Evolutionary conservation across 345 rosid genomes (phyloP).

Genomic region (Syzygium oleosum): DNA sequence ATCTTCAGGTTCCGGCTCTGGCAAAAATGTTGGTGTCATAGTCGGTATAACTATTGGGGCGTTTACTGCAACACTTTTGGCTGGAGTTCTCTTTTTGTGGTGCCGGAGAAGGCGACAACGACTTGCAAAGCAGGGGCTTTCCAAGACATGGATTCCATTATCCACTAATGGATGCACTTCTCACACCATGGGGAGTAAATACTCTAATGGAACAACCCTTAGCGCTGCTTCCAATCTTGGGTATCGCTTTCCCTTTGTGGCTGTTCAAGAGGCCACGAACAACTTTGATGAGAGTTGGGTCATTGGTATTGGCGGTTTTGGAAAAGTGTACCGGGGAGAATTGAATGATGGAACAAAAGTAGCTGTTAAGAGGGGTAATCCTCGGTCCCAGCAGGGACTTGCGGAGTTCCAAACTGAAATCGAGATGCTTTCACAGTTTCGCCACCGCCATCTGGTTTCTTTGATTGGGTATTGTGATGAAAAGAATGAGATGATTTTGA

Average conservation of each 20-base stretch:
- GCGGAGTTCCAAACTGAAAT: slow-evolving; percentile 76
- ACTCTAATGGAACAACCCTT: slow-evolving; percentile 44
- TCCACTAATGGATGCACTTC: slow-evolving; percentile 30
- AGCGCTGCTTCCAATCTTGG: slow-evolving; percentile 34
- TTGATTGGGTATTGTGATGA: slow-evolving; percentile 79
- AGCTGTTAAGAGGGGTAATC: slow-evolving; percentile 73
- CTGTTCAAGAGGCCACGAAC: slow-evolving; percentile 62
- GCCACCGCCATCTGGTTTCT: slow-evolving; percentile 77
- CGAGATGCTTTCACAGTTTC: slow-evolving; percentile 73
- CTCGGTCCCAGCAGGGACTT: slow-evolving; percentile 68
- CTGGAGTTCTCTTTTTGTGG: slow-evolving; percentile 23
- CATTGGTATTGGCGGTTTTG: slow-evolving; percentile 77
- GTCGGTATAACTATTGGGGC: slow-evolving; percentile 32
- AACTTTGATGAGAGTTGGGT: slow-evolving; percentile 59
- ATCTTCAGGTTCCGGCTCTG: slow-evolving; percentile 19
- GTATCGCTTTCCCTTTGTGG: slow-evolving; percentile 42
- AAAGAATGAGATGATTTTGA: slow-evolving; percentile 65
- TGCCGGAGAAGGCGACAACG: slow-evolving; percentile 26
- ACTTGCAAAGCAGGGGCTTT: slow-evolving; percentile 22
- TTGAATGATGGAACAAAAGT: slow-evolving; percentile 51
- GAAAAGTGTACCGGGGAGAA: slow-evolving; percentile 66
- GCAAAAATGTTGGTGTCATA: slow-evolving; percentile 31
- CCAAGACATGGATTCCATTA: slow-evolving; percentile 67
- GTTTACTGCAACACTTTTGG: slow-evolving; percentile 23
- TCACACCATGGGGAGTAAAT: slow-evolving; percentile 43